Conservation (phyloP, 2,329 filamentous ascomycete genomes). For the Cladophialophora bantiana region DNA sequence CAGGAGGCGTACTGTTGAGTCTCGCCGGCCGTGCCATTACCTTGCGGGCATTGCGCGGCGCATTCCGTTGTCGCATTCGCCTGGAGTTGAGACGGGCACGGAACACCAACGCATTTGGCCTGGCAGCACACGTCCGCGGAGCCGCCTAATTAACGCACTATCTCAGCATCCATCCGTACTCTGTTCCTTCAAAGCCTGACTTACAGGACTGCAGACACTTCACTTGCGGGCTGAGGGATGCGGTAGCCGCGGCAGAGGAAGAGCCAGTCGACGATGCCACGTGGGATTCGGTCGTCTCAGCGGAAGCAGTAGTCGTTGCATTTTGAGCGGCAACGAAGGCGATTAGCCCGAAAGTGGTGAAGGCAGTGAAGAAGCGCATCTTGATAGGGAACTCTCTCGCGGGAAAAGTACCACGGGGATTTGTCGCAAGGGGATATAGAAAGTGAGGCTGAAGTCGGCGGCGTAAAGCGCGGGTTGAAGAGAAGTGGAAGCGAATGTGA, state of each 20-base stretch:
- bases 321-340: slow-evolving; percentile 51
- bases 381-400: slow-evolving; percentile 17
- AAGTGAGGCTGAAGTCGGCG: slow-evolving; percentile 3
- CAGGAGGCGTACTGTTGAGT: slow-evolving; percentile 57
- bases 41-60: slow-evolving; percentile 61
- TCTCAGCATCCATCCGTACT: not conserved
- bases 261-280: slow-evolving; percentile 44
- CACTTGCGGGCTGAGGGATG: slow-evolving; percentile 45
- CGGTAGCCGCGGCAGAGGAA: slow-evolving; percentile 44
- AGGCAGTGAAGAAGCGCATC: slow-evolving; percentile 38
- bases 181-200: slow-evolving; percentile 25
- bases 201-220: slow-evolving; percentile 50
- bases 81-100: slow-evolving; percentile 59
- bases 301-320: slow-evolving; percentile 28
- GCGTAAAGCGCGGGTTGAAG: slow-evolving; percentile 10
- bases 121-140: slow-evolving; percentile 58
- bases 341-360: slow-evolving; percentile 49
- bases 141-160: slow-evolving; percentile 44
- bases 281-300: slow-evolving; percentile 42
- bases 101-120: slow-evolving; percentile 59
- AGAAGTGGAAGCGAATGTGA: slow-evolving; percentile 11
- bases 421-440: not conserved
- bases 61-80: slow-evolving; percentile 61
- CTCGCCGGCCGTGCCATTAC: slow-evolving; percentile 55
- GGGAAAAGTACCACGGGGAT: not conserved